A percentile compares a stretch with the other conserved stretches of the same genome.
phyloP scores from a whole-genome alignment of 441 rosid genomes.

The Populus tomentosa region DNA sequence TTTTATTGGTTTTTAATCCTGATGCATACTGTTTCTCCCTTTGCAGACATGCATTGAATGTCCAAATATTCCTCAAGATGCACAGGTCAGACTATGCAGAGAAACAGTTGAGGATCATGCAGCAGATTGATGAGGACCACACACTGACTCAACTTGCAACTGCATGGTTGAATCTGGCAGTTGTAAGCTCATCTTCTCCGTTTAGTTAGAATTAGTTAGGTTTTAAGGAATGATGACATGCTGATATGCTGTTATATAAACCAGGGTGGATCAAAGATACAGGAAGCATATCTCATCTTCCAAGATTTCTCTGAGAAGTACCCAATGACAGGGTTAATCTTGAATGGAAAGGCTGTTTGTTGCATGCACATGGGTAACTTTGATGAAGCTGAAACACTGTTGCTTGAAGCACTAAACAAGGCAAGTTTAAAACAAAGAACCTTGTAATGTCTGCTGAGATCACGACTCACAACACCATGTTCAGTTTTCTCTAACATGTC shows the following conservation, averaged over 20 bases:
- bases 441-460: neutral
- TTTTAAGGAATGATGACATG: too few species aligned
- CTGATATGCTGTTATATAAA: neutral
- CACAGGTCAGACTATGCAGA: slow-evolving; percentile 33
- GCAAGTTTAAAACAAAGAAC: slow-evolving; percentile 32
- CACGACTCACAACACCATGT: neutral
- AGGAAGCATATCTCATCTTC: slow-evolving; percentile 93
- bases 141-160: slow-evolving; percentile 30
- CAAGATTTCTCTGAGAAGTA: slow-evolving; percentile 89
- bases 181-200: neutral
- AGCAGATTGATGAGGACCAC: slow-evolving; percentile 37
- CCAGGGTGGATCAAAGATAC: slow-evolving; percentile 75
- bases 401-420: slow-evolving; percentile 97
- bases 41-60: slow-evolving; percentile 70
- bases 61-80: slow-evolving; percentile 33
- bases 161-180: slow-evolving; percentile 34
- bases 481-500: neutral
- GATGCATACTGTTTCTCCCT: neutral
- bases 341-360: slow-evolving; percentile 92
- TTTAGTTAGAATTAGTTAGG: neutral
- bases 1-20: neutral
- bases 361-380: slow-evolving; percentile 97
- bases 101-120: slow-evolving; percentile 31
- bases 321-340: slow-evolving; percentile 79
- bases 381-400: slow-evolving; percentile 87